A percentile compares a stretch with the other conserved stretches of the same genome.
phyloP scores from a whole-genome alignment of 176 grass and related monocot genomes.

The Miscanthus lutarioriparius region DNA sequence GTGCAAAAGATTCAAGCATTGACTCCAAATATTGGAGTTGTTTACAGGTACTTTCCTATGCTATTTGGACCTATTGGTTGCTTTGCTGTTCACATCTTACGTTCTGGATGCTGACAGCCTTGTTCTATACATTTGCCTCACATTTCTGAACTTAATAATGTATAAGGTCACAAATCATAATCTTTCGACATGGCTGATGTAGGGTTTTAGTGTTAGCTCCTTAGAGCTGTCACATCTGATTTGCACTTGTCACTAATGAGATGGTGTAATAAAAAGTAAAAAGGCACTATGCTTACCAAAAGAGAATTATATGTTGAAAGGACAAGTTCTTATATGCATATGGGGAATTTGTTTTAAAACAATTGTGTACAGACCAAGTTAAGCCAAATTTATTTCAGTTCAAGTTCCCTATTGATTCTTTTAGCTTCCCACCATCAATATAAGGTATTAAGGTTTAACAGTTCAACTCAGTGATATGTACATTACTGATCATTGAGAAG shows the following conservation, averaged over 20 bases:
- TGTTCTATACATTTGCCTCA: background rate
- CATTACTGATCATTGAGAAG: background rate
- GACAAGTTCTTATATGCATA: background rate
- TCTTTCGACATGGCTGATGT: background rate
- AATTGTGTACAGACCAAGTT: background rate
- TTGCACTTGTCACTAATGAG: background rate
- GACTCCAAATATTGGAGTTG: slow-evolving; percentile 52
- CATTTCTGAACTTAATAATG: background rate
- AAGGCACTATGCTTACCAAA: background rate
- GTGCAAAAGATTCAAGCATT: slow-evolving; percentile 51
- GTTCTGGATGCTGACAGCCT: background rate
- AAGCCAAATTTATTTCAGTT: background rate
- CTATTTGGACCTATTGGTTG: background rate
- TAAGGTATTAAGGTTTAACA: background rate
- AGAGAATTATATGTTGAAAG: background rate
- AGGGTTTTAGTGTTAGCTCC: background rate
- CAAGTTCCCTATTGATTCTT: background rate
- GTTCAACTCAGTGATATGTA: background rate
- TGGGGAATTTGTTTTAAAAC: background rate
- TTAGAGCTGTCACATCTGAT: background rate
- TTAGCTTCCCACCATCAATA: background rate
- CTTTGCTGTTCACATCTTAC: background rate
- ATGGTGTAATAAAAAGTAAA: background rate
- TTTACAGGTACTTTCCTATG: slow-evolving; percentile 36
- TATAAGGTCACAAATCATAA: background rate